phyloP scores from a whole-genome alignment of 495 filamentous ascomycete species.

The Astrothelium macrocarpum region DNA sequence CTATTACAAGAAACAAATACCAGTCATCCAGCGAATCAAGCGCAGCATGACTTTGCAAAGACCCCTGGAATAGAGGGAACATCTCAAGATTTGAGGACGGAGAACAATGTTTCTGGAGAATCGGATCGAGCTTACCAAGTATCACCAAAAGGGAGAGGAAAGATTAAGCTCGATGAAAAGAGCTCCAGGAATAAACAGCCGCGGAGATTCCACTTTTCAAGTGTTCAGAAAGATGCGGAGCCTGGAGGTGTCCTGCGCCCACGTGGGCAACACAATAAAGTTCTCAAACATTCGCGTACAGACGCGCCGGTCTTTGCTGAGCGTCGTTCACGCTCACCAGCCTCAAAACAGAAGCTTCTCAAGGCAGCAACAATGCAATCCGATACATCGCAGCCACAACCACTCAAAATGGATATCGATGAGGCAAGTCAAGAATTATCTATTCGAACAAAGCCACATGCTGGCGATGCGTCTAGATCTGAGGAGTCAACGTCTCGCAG shows the following conservation, averaged over 20 bases:
- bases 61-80: not conserved
- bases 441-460: not conserved
- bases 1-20: not conserved
- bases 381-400: not conserved
- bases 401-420: not conserved
- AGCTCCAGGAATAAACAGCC: not conserved
- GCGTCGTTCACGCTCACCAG: not conserved
- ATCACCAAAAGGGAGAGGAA: not conserved
- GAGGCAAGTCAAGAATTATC: not conserved
- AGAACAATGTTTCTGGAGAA: too few species aligned
- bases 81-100: too few species aligned
- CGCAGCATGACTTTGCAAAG: not conserved
- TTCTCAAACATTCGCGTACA: not conserved
- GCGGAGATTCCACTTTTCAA: conserved; percentile 1
- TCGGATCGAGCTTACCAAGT: too few species aligned
- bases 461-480: not conserved
- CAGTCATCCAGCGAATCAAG: not conserved
- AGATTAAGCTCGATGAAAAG: not conserved
- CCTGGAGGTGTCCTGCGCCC: not conserved
- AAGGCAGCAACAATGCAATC: not conserved
- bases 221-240: not conserved
- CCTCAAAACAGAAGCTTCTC: not conserved
- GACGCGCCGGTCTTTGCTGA: not conserved
- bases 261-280: not conserved
- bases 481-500: not conserved